These are phyloP conservation scores for Herpetomonas samuelpessoai DNA, from an alignment of 208 protist species.

Conservation along the genomic window DNA sequence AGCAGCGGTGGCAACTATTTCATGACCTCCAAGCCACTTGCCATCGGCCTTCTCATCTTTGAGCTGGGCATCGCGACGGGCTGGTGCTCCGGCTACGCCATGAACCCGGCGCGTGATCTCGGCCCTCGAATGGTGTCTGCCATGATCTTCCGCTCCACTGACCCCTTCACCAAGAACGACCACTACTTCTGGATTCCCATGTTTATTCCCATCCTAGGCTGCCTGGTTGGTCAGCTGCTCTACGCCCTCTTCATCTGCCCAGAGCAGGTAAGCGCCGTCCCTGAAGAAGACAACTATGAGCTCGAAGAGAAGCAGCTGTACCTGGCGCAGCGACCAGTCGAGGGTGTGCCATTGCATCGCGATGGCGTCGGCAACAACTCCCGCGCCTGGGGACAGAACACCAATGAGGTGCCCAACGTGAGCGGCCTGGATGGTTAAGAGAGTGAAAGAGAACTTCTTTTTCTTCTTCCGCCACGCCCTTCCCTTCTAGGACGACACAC, in stretches of 20 bases:
- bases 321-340: neutral
- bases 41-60: conserved; percentile 17
- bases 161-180: conserved; percentile 11
- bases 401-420: neutral
- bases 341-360: too few relatives aligned
- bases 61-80: conserved; percentile 16
- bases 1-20: neutral
- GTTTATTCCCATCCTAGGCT: conserved; percentile 16
- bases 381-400: too few relatives aligned
- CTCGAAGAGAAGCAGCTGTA: conserved; percentile 1
- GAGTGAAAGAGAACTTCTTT: neutral
- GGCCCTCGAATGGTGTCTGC: conserved; percentile 17
- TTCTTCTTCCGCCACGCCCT: too few relatives aligned
- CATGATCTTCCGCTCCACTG: conserved; percentile 9
- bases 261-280: neutral
- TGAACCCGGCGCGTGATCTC: conserved; percentile 24
- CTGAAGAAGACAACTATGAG: neutral
- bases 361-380: too few relatives aligned
- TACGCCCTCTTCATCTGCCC: conserved; percentile 13
- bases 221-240: conserved; percentile 10
- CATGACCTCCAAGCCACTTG: conserved; percentile 14
- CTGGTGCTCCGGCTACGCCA: conserved; percentile 15
- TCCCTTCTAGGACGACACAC: too few relatives aligned
- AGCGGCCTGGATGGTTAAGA: neutral
- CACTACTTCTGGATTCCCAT: conserved; percentile 24